These are phyloP conservation scores for Gloeopeniophorella convolvens DNA, from an alignment of 768 basidiomycete genomes.

Conservation along the genomic window DNA sequence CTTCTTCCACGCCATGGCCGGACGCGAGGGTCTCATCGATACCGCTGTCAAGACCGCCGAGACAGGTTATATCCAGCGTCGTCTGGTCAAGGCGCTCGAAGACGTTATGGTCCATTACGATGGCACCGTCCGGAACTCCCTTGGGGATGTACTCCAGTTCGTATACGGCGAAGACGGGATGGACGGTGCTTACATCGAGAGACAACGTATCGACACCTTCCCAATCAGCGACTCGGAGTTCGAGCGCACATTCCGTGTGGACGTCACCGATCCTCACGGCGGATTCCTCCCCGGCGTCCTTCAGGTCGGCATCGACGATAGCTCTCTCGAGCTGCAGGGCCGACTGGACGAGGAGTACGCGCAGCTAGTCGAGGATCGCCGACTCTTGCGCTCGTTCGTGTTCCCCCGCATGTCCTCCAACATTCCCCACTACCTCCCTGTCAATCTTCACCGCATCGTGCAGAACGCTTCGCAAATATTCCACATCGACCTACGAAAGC, in stretches of 20 bases:
- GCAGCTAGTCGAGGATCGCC: slow-evolving; percentile 68
- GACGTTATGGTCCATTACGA: slow-evolving; percentile 98
- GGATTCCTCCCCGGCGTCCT: slow-evolving; percentile 77
- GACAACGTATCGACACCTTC: slow-evolving; percentile 88
- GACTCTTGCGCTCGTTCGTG: slow-evolving; percentile 69
- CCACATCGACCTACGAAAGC: slow-evolving; percentile 91
- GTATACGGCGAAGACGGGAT: slow-evolving; percentile 98
- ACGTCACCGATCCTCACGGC: slow-evolving; percentile 76
- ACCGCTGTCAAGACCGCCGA: slow-evolving; percentile 99
- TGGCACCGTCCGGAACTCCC: slow-evolving; percentile 94
- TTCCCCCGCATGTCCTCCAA: slow-evolving; percentile 72
- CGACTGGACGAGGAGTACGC: slow-evolving; percentile 76
- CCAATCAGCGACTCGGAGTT: slow-evolving; percentile 76
- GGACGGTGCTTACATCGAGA: slow-evolving; percentile 97
- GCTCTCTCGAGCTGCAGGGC: slow-evolving; percentile 73
- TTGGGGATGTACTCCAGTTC: slow-evolving; percentile 94
- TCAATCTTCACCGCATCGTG: slow-evolving; percentile 91
- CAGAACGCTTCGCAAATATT: slow-evolving; percentile 96
- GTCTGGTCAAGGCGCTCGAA: slow-evolving; percentile 95
- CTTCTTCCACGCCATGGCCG: slow-evolving; percentile 99
- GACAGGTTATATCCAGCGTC: slow-evolving; percentile 98
- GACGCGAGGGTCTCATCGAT: slow-evolving; percentile 97
- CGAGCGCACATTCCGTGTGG: slow-evolving; percentile 90
- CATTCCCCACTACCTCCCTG: slow-evolving; percentile 81
- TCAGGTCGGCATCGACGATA: slow-evolving; percentile 84